Percentiles rank a stretch among this genome's conserved stretches.
These are phyloP conservation scores for Neurospora terricola DNA, from an alignment of 495 filamentous ascomycete genomes.

Conservation along the genomic window DNA sequence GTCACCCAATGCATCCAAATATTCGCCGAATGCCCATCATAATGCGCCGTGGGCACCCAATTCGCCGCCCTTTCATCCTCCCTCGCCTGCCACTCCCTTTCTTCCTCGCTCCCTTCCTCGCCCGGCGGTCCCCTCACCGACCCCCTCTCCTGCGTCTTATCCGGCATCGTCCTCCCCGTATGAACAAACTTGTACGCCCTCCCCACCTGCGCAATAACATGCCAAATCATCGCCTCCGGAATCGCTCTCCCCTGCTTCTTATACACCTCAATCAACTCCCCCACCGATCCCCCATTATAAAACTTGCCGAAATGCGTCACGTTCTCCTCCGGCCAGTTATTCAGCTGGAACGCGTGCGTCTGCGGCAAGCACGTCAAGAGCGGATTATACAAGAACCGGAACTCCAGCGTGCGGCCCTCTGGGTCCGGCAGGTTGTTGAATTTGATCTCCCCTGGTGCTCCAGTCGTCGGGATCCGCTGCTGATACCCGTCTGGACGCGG, in stretches of 20 bases:
- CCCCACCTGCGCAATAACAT: constrained; percentile 7
- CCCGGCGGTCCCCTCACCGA: neutral
- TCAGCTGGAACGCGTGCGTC: constrained; percentile 4
- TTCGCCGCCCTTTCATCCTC: neutral
- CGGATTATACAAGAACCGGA: neutral
- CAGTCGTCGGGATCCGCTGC: neutral
- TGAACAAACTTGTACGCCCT: constrained; percentile 7
- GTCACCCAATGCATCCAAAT: constrained; percentile 9
- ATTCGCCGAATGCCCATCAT: neutral
- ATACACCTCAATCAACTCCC: neutral
- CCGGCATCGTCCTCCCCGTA: neutral
- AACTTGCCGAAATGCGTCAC: constrained; percentile 9
- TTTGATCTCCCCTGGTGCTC: neutral
- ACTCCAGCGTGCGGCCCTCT: fast-evolving
- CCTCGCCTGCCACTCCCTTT: neutral
- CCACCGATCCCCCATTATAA: constrained; percentile 10
- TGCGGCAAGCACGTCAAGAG: neutral
- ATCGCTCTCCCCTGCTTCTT: neutral
- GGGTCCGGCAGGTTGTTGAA: neutral
- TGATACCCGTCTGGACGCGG: neutral
- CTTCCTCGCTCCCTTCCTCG: neutral
- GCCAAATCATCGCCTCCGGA: constrained; percentile 15
- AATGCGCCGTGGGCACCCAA: neutral
- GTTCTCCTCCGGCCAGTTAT: neutral
- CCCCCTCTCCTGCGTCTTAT: neutral